Evolutionary conservation across 495 filamentous ascomycete genomes (phyloP).

Genomic region (Penicillium ochrochloron): DNA sequence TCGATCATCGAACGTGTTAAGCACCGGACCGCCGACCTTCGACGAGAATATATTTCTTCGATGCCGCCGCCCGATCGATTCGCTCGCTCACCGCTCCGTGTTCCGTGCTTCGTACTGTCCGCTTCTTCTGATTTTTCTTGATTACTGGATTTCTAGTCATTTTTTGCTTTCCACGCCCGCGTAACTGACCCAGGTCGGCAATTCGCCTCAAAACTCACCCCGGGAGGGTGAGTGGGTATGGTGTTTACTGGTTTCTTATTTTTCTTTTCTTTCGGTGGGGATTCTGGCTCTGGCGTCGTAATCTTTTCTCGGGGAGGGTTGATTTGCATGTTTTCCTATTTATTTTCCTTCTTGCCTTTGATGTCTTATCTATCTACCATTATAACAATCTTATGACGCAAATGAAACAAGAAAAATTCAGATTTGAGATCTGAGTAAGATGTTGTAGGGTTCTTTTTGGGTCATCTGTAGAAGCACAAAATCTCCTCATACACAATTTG

Average conservation of each 20-base stretch:
- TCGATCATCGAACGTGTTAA: neutral
- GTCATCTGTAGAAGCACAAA: too few relatives aligned
- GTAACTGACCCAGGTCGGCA: conserved; percentile 30
- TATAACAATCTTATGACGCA: neutral
- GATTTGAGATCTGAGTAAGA: neutral
- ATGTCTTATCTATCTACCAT: conserved; percentile 16
- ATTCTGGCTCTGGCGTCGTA: conserved; percentile 19
- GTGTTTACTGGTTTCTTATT: conserved; percentile 14
- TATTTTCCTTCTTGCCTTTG: conserved; percentile 5
- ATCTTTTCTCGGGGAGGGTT: conserved; percentile 11
- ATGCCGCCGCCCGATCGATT: conserved; percentile 14
- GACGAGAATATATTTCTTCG: neutral
- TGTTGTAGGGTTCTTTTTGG: neutral
- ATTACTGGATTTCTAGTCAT: conserved; percentile 29
- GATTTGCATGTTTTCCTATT: conserved; percentile 7
- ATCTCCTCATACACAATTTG: too few relatives aligned
- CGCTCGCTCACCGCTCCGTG: conserved; percentile 14
- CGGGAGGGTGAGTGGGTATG: conserved; percentile 23
- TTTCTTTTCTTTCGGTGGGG: neutral
- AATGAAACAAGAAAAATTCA: conserved; percentile 2
- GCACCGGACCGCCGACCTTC: neutral
- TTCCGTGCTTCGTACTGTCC: neutral
- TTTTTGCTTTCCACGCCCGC: conserved; percentile 16
- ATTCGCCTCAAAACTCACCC: conserved; percentile 20
- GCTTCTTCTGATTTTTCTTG: conserved; percentile 20